Evolutionary conservation across 352 stramenopile species (phyloP).

Genomic region (Aphanomyces invadans): DNA sequence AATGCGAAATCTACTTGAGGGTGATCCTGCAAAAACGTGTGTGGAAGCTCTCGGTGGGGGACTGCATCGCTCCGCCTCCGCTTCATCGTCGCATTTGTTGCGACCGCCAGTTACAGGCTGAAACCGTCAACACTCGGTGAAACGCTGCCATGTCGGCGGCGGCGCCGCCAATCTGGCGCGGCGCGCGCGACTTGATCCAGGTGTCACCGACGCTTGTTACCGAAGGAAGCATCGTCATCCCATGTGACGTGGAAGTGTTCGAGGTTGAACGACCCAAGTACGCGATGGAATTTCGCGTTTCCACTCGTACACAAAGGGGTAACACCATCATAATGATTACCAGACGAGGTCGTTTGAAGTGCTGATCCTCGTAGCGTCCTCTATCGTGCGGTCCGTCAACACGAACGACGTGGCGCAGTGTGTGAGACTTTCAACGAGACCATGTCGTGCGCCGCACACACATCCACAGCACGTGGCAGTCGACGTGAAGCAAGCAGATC

Average conservation of each 20-base stretch:
- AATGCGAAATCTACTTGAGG: slow-evolving; percentile 17
- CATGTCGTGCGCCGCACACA: too few species aligned
- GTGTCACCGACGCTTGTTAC: background rate
- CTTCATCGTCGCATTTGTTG: slow-evolving; percentile 4
- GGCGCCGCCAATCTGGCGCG: background rate
- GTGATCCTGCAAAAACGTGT: background rate
- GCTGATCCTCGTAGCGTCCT: too few species aligned
- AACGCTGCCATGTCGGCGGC: background rate
- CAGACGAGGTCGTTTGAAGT: too few species aligned
- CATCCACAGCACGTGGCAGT: background rate
- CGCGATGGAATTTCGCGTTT: background rate
- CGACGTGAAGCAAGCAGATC: background rate
- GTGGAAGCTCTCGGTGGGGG: background rate
- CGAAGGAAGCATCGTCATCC: background rate
- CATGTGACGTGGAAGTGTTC: background rate
- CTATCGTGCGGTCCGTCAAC: background rate
- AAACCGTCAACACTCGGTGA: background rate
- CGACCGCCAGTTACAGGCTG: background rate
- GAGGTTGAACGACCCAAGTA: background rate
- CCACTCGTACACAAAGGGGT: background rate
- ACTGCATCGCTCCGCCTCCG: background rate
- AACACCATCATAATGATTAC: background rate
- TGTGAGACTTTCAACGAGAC: background rate
- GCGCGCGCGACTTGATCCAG: background rate
- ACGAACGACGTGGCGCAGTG: background rate